phyloP scores from a whole-genome alignment of 768 basidiomycete genomes.

The Calocera cornea region DNA sequence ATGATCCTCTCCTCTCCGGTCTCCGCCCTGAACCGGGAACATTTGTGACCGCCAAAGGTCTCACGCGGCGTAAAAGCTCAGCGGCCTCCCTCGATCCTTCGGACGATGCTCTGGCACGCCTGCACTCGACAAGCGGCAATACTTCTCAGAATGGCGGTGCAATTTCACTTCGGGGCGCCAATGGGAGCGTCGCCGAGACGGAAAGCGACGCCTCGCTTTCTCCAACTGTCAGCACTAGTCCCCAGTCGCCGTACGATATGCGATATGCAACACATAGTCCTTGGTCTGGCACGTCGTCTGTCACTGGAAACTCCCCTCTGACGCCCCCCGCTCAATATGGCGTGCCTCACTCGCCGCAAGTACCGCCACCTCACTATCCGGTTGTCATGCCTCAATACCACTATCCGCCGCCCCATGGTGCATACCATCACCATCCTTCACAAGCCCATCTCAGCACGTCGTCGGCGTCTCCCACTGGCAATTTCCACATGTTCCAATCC shows the following conservation, averaged over 20 bases:
- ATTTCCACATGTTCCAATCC: not conserved
- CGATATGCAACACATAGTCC: not conserved
- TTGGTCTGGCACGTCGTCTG: not conserved
- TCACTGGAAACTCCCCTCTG: not conserved
- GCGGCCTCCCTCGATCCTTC: not conserved
- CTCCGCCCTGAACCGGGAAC: constrained; percentile 55
- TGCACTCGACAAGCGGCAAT: not conserved
- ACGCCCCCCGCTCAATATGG: not conserved
- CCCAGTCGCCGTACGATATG: not conserved
- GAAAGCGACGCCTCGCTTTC: not conserved
- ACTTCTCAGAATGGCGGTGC: not conserved
- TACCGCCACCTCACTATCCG: not conserved
- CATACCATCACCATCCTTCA: not conserved
- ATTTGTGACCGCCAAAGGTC: constrained; percentile 55
- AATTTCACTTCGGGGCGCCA: not conserved
- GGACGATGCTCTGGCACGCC: not conserved
- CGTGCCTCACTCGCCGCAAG: not conserved
- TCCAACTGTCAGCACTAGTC: not conserved
- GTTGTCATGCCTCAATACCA: not conserved
- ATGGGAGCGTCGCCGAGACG: not conserved
- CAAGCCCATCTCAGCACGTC: not conserved
- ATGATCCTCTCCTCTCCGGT: constrained; percentile 56
- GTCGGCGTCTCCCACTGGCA: not conserved
- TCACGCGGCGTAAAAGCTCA: constrained; percentile 10
- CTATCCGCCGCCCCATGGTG: not conserved